Base-by-base conservation (phyloP, 495 filamentous ascomycete genomes). In the Penicillium steckii region DNA sequence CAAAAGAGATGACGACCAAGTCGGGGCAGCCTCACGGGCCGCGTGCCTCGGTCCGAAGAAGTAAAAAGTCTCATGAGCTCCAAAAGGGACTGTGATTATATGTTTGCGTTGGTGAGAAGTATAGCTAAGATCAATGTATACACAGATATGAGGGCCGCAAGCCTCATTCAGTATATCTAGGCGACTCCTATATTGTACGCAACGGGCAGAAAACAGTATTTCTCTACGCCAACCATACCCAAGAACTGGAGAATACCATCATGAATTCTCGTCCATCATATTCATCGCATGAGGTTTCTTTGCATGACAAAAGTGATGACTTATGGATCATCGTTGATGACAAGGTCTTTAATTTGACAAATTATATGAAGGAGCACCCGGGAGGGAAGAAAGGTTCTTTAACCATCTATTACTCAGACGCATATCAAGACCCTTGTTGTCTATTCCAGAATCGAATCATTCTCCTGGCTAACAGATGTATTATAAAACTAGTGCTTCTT, bases 321-420 rank as follows among this genome's bases (percentile, higher is more conserved):
- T 93, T 84, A 65, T 95, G 83, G 80, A 90, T 95, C 50, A 87
- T 88, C 59, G 81, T 91, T 52, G 82, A 82, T 53, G 91, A 88
- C 37, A 82, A 80, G 29, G 90, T 96, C n/a, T 96, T 95, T 69
- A 90, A 96, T 65, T 80, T 92, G 33, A 75, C 86, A 3, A 83
- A 50, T 18, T 61, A 65, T 2, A 27, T 67, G 7, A 44, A 46
- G 4, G 61, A 55, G 53, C 66, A 69, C 52, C 66, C 66, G 5
- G 66, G 66, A 15, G 64, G 66, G 18, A 71, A 68, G 41, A 27
- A 30, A 50, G 47, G 47, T 50, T 15, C 12, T 29, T 18, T 15
- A 25, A 18, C 22, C 9, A 1, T 24, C 17, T 9, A 19, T 8
- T 22, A 19, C 19, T 19, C 0, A 6, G 6, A 19, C 3, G 13